Evolutionary conservation across 305 asterid species (phyloP).

Genomic region (Stenogyne calaminthoides): DNA sequence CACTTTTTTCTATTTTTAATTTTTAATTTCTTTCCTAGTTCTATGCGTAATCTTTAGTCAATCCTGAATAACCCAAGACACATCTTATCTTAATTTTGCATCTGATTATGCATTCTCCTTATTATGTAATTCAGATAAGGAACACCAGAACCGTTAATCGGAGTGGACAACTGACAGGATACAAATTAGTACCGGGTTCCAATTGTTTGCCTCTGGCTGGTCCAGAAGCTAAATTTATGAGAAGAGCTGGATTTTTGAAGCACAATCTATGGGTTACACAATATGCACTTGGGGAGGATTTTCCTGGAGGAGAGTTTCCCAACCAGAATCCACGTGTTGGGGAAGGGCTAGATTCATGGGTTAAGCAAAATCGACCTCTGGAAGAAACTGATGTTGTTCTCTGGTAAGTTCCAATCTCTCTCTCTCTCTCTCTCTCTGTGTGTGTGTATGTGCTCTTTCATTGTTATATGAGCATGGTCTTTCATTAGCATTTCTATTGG

Average conservation of each 20-base stretch:
- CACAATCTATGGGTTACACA: slow-evolving; percentile 96
- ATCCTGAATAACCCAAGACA: not conserved
- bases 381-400: slow-evolving; percentile 93
- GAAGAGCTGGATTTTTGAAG: slow-evolving; percentile 93
- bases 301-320: slow-evolving; percentile 98
- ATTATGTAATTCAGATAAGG: slow-evolving; percentile 54
- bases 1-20: not conserved
- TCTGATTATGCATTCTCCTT: slow-evolving; percentile 6
- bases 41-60: not conserved
- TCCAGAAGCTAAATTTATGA: slow-evolving; percentile 82
- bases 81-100: not conserved
- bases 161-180: slow-evolving; percentile 89
- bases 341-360: slow-evolving; percentile 96
- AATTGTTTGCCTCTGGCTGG: slow-evolving; percentile 92
- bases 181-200: slow-evolving; percentile 91
- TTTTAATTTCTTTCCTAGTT: not conserved
- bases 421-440: no score
- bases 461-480: slow-evolving; percentile 3
- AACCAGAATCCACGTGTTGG: slow-evolving; percentile 97
- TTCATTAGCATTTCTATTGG: not conserved
- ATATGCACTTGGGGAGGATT: slow-evolving; percentile 81
- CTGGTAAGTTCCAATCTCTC: slow-evolving; percentile 74
- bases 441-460: not conserved
- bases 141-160: slow-evolving; percentile 88
- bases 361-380: slow-evolving; percentile 73